Conservation (phyloP, 257 asterid genomes). For the Gardenia jasminoides region DNA sequence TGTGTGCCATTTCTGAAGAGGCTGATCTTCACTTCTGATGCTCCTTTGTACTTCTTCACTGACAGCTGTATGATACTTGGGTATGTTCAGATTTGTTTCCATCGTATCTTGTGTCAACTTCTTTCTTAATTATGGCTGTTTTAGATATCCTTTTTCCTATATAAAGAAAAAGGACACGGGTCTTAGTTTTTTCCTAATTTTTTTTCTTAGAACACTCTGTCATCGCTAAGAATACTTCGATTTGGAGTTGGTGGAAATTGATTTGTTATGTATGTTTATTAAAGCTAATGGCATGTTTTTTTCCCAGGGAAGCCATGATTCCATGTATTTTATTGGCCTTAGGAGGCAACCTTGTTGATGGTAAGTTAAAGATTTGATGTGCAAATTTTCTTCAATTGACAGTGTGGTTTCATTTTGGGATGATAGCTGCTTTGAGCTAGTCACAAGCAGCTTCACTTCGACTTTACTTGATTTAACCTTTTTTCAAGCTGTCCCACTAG, state of each 20-base stretch:
- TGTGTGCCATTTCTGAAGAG: conserved; percentile 81
- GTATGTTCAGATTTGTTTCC: conserved; percentile 44
- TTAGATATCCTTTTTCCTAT: not conserved
- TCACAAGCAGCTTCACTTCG: conserved; percentile 4
- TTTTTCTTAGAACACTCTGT: not conserved
- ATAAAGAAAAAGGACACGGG: not conserved
- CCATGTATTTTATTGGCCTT: conserved; percentile 96
- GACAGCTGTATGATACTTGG: conserved; percentile 99
- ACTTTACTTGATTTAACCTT: not conserved
- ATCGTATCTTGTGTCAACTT: conserved; percentile 16
- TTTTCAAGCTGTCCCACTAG: not conserved
- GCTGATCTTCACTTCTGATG: conserved; percentile 76
- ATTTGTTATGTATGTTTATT: not conserved
- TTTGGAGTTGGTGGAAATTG: not conserved
- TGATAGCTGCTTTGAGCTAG: not conserved
- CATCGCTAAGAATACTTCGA: not conserved
- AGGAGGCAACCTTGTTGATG: conserved; percentile 97
- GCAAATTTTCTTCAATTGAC: not conserved
- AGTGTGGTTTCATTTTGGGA: not conserved
- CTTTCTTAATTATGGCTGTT: not conserved
- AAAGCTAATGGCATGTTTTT: not conserved
- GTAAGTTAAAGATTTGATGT: conserved; percentile 32
- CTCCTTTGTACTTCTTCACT: conserved; percentile 92
- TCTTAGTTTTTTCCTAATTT: not conserved
- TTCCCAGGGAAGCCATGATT: conserved; percentile 93